Evolutionary conservation across 352 stramenopile genomes (phyloP), one percentile per base, ranked within the genome.

Genomic region (Globisporangium ultimum): DNA sequence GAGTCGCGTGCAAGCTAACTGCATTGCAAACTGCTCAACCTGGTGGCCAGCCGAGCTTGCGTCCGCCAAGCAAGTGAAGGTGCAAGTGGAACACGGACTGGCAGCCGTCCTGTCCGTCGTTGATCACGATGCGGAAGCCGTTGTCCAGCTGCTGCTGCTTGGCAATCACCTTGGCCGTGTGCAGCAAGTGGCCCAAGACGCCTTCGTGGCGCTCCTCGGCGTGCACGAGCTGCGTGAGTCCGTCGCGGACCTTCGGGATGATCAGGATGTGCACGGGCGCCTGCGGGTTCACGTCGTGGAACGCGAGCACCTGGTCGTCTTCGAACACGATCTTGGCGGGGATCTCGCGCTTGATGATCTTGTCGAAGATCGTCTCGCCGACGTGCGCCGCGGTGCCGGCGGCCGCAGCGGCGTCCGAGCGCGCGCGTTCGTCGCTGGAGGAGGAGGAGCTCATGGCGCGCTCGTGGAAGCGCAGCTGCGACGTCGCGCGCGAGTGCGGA

Each of bases 271-370:
- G 97, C 40, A 96, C 93, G 0, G 96, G 96, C 53, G 97, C 95
- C 58, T 97, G 83, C 45, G 97, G 97, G 67, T 91, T 97, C 51
- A 99, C 97, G 76, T 99, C 97, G 60, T 97, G 96, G 74, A 99
- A 99, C n/a, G 96, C 97, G 8, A 99, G 74, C 49, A 89, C 92
- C 65, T 96, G 82, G 47, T 98, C 92, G 76, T 99, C 93, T 67
- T 99, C 93, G 66, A 97, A 98, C 42, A 98, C 96, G 71, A 99
- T 95, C 48, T 89, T 80, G 45, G 97, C 91, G 7, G 96, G 96
- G 59, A 99, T 99, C 34, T 97, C 76, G 34, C 82, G 76, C 14
- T 78, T 68, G 48, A 99, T 79, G 70, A 99, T 99, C 72, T 99
- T 99, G 76, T 99, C 96, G 73, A 99, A 99, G 47, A 99, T 91